Evolutionary conservation across 331 rosid genomes (phyloP).

Genomic region (Malus hybrid): DNA sequence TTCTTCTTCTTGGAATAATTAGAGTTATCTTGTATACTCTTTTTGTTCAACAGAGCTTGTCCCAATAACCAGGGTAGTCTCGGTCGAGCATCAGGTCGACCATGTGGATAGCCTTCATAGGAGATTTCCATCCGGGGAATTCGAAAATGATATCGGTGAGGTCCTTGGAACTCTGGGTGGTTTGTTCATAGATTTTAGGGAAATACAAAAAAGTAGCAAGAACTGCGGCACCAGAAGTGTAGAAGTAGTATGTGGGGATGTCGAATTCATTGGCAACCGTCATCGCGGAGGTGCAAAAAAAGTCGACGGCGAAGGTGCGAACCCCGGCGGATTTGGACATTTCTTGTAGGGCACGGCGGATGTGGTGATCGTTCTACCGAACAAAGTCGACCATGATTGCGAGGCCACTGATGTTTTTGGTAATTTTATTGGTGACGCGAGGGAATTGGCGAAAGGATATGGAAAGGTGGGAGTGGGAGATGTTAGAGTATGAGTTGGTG

Average conservation of each 20-base stretch:
- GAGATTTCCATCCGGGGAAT: constrained; percentile 24
- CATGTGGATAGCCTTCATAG: constrained; percentile 25
- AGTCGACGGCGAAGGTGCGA: constrained; percentile 31
- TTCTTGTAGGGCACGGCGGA: constrained; percentile 5
- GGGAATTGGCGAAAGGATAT: constrained; percentile 47
- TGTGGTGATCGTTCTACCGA: constrained; percentile 17
- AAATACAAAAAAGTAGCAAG: constrained; percentile 8
- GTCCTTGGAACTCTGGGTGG: constrained; percentile 22
- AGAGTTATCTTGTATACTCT: too few relatives aligned
- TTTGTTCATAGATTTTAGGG: constrained; percentile 6
- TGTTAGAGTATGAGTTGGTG: too few relatives aligned
- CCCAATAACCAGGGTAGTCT: constrained; percentile 28
- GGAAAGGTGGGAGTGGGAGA: constrained; percentile 27
- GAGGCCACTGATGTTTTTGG: not conserved
- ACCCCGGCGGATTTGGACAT: constrained; percentile 6
- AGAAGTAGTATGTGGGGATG: constrained; percentile 42
- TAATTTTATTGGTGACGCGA: not conserved
- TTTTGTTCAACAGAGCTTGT: too few relatives aligned
- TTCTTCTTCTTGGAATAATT: too few relatives aligned
- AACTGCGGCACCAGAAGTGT: constrained; percentile 37
- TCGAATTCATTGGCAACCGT: not conserved
- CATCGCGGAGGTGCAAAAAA: constrained; percentile 36
- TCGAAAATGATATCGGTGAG: constrained; percentile 10
- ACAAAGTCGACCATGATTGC: constrained; percentile 18
- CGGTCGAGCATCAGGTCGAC: constrained; percentile 21